Conservation (phyloP, 177 flowering plant genomes). For the Vitis hybrid region DNA sequence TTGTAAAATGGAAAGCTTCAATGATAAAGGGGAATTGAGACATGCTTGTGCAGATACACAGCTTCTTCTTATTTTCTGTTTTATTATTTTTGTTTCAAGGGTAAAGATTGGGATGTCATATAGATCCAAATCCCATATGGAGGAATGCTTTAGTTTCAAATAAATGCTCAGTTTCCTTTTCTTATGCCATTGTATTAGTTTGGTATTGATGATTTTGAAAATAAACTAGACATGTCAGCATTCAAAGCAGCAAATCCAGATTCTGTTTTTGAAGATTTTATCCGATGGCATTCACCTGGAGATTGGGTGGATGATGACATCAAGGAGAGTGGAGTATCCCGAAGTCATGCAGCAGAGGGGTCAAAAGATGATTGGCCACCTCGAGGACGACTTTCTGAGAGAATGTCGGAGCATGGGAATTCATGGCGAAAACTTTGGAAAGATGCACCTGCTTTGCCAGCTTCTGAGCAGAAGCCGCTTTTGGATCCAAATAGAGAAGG, state of each 20-base stretch:
- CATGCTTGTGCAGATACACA: background rate
- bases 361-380: constrained; percentile 74
- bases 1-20: no score
- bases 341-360: constrained; percentile 15
- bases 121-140: background rate
- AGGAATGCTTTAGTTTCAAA: background rate
- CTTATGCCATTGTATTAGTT: background rate
- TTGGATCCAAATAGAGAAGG: constrained; percentile 80
- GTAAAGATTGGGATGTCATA: background rate
- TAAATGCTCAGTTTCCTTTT: background rate
- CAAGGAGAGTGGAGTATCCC: constrained; percentile 26
- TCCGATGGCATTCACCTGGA: constrained; percentile 98
- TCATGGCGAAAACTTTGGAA: constrained; percentile 92
- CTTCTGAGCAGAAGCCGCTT: constrained; percentile 82
- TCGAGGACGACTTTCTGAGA: constrained; percentile 74
- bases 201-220: background rate
- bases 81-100: background rate
- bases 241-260: constrained; percentile 99
- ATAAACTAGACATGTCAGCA: constrained; percentile 88
- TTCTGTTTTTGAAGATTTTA: constrained; percentile 94
- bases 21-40: no score
- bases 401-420: constrained; percentile 90
- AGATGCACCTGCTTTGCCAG: constrained; percentile 71
- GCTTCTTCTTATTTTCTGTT: background rate
- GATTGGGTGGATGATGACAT: constrained; percentile 73